Conservation (phyloP, 75 land plant genomes). For the Selaginella moellendorffii region DNA sequence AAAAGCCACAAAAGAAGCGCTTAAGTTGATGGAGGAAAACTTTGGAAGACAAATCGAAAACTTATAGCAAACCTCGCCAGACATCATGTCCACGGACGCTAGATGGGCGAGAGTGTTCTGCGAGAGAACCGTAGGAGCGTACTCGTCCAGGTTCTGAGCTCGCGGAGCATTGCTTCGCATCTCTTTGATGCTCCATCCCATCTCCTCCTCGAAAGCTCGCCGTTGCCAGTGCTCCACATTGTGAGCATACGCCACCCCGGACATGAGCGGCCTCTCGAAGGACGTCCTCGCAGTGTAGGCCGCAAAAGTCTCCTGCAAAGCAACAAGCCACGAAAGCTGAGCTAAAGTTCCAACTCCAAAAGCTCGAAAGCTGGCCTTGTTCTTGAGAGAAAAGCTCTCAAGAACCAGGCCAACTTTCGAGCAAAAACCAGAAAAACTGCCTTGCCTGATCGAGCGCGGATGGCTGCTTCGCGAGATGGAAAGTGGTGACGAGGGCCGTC, state of each 20-base stretch:
- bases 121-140: conserved; percentile 8
- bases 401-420: too few species aligned
- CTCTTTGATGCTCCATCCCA: conserved; percentile 80
- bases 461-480: conserved; percentile 70
- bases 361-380: too few species aligned
- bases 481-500: conserved; percentile 70
- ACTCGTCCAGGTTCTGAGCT: conserved; percentile 23
- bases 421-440: too few species aligned
- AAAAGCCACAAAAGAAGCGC: too few species aligned
- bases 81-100: conserved; percentile 4
- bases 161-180: conserved; percentile 58
- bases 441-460: conserved; percentile 77
- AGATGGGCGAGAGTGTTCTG: conserved; percentile 3
- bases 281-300: conserved; percentile 78
- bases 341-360: too few species aligned
- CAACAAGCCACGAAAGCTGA: too few species aligned
- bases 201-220: conserved; percentile 50
- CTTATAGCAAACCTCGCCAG: not conserved
- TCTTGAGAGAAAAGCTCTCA: too few species aligned
- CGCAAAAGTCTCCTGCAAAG: conserved; percentile 85
- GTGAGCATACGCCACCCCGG: conserved; percentile 89
- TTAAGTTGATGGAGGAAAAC: conserved; percentile 1
- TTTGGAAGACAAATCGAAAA: not conserved
- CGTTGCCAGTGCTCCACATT: conserved; percentile 64
- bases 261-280: conserved; percentile 90